Percentiles rank a stretch among this genome's conserved stretches.
Evolutionary conservation across 768 basidiomycete species (phyloP).

Genomic region (Lactarius evosmus): DNA sequence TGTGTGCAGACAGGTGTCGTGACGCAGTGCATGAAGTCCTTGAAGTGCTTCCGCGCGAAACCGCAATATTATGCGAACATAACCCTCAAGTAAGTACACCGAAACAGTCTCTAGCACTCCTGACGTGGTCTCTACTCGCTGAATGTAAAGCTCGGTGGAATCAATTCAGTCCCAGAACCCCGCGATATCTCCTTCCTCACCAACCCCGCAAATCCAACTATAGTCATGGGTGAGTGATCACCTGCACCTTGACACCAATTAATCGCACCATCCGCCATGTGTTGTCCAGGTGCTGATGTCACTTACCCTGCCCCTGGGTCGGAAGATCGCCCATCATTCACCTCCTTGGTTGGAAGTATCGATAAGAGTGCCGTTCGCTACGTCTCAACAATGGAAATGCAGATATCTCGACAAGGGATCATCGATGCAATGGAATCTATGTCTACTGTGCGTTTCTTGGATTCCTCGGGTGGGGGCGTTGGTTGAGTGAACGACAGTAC

Average conservation of each 20-base stretch:
- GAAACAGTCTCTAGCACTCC: neutral
- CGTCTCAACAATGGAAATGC: slow-evolving; percentile 55
- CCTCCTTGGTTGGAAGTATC: slow-evolving; percentile 75
- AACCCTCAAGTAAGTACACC: slow-evolving; percentile 59
- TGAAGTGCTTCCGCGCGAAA: slow-evolving; percentile 64
- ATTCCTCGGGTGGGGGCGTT: neutral
- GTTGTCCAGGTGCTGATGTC: slow-evolving; percentile 64
- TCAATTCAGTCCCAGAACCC: slow-evolving; percentile 74
- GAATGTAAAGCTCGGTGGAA: slow-evolving; percentile 82
- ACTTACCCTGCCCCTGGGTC: slow-evolving; percentile 82
- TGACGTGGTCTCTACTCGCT: slow-evolving; percentile 35
- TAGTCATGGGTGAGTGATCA: slow-evolving; percentile 63
- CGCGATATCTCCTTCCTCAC: slow-evolving; percentile 60
- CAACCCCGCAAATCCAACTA: slow-evolving; percentile 69
- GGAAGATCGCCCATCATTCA: slow-evolving; percentile 76
- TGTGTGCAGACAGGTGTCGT: slow-evolving; percentile 60
- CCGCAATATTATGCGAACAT: slow-evolving; percentile 81
- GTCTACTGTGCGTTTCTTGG: slow-evolving; percentile 45
- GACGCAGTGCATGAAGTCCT: slow-evolving; percentile 71
- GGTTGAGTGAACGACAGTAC: slow-evolving; percentile 38
- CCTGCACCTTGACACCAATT: neutral
- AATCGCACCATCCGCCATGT: no score
- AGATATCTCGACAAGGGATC: slow-evolving; percentile 68
- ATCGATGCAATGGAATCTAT: slow-evolving; percentile 68
- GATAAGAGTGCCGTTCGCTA: slow-evolving; percentile 78